These are phyloP conservation scores for Irpex sp. DNA, from an alignment of 1,284 basidiomycete species.

Conservation along the genomic window DNA sequence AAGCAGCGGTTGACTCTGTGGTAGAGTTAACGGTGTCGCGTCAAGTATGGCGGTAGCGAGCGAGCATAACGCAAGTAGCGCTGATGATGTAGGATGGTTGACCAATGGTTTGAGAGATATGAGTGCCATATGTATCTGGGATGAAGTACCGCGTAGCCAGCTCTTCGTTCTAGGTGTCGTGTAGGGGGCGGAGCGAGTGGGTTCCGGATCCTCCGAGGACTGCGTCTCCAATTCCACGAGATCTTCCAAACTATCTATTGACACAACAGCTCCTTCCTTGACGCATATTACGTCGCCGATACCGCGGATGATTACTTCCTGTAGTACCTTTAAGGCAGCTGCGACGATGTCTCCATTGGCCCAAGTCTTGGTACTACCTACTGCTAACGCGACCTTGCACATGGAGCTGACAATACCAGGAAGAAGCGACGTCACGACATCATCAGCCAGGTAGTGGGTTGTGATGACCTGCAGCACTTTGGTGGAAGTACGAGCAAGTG, in stretches of 20 bases:
- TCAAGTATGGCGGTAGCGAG: slow-evolving; percentile 55
- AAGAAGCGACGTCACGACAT: slow-evolving; percentile 69
- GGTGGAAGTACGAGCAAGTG: slow-evolving; percentile 65
- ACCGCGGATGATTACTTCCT: slow-evolving; percentile 50
- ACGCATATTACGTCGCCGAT: slow-evolving; percentile 65
- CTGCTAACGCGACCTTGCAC: slow-evolving; percentile 63
- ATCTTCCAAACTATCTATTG: slow-evolving; percentile 59
- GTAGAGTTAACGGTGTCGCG: slow-evolving; percentile 56
- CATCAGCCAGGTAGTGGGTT: slow-evolving; percentile 55
- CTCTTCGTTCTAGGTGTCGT: slow-evolving; percentile 47
- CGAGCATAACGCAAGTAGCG: slow-evolving; percentile 51
- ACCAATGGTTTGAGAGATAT: slow-evolving; percentile 58
- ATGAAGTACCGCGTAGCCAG: slow-evolving; percentile 63
- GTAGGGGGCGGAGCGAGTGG: slow-evolving; percentile 22
- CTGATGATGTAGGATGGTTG: slow-evolving; percentile 63
- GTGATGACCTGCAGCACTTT: slow-evolving; percentile 57
- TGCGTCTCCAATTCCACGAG: slow-evolving; percentile 35
- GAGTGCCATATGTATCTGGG: slow-evolving; percentile 66
- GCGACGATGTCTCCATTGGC: slow-evolving; percentile 62
- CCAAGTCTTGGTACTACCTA: slow-evolving; percentile 50
- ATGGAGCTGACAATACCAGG: slow-evolving; percentile 80
- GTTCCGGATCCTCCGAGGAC: slow-evolving; percentile 8
- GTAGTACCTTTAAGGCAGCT: slow-evolving; percentile 54
- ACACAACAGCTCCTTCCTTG: slow-evolving; percentile 54
- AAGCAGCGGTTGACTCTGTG: slow-evolving; percentile 61